Conservation (phyloP, 768 basidiomycete genomes). For the Lentinula boryana region DNA sequence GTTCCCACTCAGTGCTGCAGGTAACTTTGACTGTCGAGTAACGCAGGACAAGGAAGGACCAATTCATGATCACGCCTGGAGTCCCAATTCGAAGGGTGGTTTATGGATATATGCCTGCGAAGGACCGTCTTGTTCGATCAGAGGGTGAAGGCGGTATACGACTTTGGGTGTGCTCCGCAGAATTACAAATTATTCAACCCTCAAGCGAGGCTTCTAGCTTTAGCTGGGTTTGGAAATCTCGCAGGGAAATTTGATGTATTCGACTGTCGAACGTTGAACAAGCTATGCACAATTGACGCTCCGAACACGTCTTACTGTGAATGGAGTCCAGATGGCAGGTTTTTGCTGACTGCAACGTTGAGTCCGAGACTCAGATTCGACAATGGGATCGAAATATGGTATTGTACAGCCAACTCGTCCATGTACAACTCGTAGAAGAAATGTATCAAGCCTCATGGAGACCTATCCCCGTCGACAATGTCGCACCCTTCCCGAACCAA, state of each 20-base stretch:
- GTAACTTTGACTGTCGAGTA: slow-evolving; percentile 90
- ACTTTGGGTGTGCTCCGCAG: slow-evolving; percentile 84
- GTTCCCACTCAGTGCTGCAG: slow-evolving; percentile 87
- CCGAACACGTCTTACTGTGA: slow-evolving; percentile 92
- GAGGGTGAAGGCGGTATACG: slow-evolving; percentile 80
- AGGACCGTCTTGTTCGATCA: slow-evolving; percentile 88
- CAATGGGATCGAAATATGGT: slow-evolving; percentile 96
- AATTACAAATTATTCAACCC: slow-evolving; percentile 98
- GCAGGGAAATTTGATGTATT: slow-evolving; percentile 91
- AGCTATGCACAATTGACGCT: slow-evolving; percentile 77
- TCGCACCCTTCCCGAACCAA: slow-evolving; percentile 56
- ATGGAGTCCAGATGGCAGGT: slow-evolving; percentile 93
- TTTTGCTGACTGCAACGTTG: slow-evolving; percentile 91
- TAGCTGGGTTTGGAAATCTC: slow-evolving; percentile 96
- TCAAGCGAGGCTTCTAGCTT: slow-evolving; percentile 79
- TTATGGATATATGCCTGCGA: slow-evolving; percentile 97
- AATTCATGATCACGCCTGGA: slow-evolving; percentile 96
- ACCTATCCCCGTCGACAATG: slow-evolving; percentile 60
- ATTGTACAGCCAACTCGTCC: slow-evolving; percentile 81
- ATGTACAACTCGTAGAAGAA: slow-evolving; percentile 78
- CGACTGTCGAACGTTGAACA: slow-evolving; percentile 81
- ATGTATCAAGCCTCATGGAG: slow-evolving; percentile 88
- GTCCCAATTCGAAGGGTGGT: slow-evolving; percentile 94
- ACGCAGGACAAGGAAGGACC: slow-evolving; percentile 92
- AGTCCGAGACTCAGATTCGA: slow-evolving; percentile 94